Evolutionary conservation across 768 basidiomycete species (phyloP).

Genomic region (Boletellus ananiceps): DNA sequence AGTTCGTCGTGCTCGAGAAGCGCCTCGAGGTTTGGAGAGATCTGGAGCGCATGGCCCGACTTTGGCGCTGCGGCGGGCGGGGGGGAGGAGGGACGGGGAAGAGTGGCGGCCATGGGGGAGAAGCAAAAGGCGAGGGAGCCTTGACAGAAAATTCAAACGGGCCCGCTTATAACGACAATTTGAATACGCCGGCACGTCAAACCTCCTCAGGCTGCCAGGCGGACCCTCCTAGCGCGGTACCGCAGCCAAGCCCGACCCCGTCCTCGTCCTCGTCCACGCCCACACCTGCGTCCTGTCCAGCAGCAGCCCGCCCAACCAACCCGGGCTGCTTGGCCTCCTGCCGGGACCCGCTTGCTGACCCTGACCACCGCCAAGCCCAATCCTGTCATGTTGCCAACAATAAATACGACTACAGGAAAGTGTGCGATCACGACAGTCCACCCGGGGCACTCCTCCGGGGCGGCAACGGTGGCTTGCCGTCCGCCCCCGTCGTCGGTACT

Average conservation of each 20-base stretch:
- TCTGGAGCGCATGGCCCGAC: conserved; percentile 35
- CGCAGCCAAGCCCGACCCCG: too few species aligned
- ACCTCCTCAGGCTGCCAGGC: too few species aligned
- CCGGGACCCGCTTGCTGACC: background rate
- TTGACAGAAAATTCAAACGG: background rate
- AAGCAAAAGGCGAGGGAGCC: background rate
- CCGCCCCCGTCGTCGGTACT: background rate
- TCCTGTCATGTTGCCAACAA: too few species aligned
- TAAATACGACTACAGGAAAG: too few species aligned
- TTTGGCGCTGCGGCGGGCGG: conserved; percentile 1
- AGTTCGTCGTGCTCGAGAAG: conserved; percentile 55
- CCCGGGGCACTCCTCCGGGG: conserved; percentile 21
- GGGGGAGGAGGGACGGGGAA: conserved; percentile 22
- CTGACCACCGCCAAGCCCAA: background rate
- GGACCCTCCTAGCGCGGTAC: too few species aligned
- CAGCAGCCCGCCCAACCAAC: too few species aligned
- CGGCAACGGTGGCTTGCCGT: conserved; percentile 32
- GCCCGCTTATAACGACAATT: conserved; percentile 14
- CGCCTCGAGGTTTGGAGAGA: conserved; percentile 58
- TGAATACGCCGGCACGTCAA: conserved; percentile 3
- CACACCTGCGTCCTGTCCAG: too few species aligned
- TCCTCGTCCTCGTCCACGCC: too few species aligned
- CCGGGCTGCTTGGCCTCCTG: too few species aligned
- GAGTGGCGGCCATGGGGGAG: conserved; percentile 18
- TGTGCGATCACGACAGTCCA: too few species aligned